A percentile compares a stretch with the other conserved stretches of the same genome.
Conservation (phyloP, 352 stramenopile species). For the Globisporangium cystogenes region DNA sequence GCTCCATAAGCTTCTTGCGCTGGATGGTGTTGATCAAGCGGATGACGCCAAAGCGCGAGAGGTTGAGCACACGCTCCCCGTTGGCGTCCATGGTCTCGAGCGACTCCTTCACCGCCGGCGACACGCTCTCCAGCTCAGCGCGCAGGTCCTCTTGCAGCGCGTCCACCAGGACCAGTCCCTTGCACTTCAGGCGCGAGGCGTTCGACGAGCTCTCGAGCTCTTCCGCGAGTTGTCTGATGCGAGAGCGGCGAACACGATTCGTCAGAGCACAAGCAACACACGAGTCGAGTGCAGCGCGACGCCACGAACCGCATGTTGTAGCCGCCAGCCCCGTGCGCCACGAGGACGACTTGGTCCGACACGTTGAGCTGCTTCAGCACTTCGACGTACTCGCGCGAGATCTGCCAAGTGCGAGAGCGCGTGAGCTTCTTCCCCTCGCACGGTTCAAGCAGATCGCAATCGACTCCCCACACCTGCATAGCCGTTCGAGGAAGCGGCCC, state of each 20-base stretch:
- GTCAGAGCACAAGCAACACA: not conserved
- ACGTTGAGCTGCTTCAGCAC: slow-evolving; percentile 57
- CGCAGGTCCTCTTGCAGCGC: slow-evolving; percentile 63
- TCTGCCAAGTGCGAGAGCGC: slow-evolving; percentile 16
- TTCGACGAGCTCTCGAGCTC: slow-evolving; percentile 24
- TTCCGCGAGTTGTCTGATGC: slow-evolving; percentile 32
- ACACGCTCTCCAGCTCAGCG: slow-evolving; percentile 52
- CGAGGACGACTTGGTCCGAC: slow-evolving; percentile 52
- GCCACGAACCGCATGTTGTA: slow-evolving; percentile 69
- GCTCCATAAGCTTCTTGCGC: slow-evolving; percentile 39
- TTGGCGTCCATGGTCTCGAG: slow-evolving; percentile 61
- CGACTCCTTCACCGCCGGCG: slow-evolving; percentile 43
- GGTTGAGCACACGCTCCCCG: slow-evolving; percentile 40
- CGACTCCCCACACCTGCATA: slow-evolving; percentile 18
- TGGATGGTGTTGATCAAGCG: slow-evolving; percentile 67
- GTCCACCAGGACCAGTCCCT: slow-evolving; percentile 71
- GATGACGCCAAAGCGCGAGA: slow-evolving; percentile 56
- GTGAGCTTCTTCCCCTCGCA: not conserved
- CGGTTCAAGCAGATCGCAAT: too few relatives aligned
- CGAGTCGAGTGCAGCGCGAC: too few relatives aligned
- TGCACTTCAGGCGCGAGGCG: slow-evolving; percentile 22
- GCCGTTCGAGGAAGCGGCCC: slow-evolving; percentile 42
- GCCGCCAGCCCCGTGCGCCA: slow-evolving; percentile 63
- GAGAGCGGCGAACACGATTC: not conserved
- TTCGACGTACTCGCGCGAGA: slow-evolving; percentile 55